Conservation (phyloP, 1,284 basidiomycete genomes). For the Amylostereum areolatum region DNA sequence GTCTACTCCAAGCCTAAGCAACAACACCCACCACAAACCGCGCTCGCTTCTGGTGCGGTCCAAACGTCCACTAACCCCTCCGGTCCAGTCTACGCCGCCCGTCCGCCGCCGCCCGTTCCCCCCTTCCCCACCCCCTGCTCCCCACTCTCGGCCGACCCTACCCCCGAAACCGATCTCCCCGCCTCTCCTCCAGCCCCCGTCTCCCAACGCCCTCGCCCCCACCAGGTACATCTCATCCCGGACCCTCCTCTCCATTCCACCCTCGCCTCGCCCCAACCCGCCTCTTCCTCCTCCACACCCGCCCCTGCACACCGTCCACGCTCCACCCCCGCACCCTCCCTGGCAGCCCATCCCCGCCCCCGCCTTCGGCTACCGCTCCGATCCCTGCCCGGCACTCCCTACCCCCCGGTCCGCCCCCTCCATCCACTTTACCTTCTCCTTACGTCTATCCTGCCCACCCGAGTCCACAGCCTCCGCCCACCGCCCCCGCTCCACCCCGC, state of each 20-base stretch:
- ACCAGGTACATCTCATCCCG: background rate
- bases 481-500: conserved; percentile 9
- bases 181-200: conserved; percentile 25
- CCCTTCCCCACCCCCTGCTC: conserved; percentile 1
- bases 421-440: conserved; percentile 1
- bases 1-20: conserved; percentile 81
- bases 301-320: background rate
- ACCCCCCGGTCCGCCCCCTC: conserved; percentile 6
- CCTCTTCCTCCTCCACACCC: conserved; percentile 8
- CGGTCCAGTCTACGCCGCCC: conserved; percentile 13
- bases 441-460: conserved; percentile 4
- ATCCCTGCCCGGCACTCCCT: conserved; percentile 5
- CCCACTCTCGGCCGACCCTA: conserved; percentile 2
- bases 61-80: conserved; percentile 17
- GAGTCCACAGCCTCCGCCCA: conserved; percentile 5
- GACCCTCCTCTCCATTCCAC: no score
- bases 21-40: conserved; percentile 16
- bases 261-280: conserved; percentile 10
- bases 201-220: conserved; percentile 4
- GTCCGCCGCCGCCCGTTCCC: conserved; percentile 10
- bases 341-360: conserved; percentile 4
- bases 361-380: conserved; percentile 1
- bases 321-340: conserved; percentile 7
- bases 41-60: no score
- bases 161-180: conserved; percentile 21